phyloP scores from a whole-genome alignment of 169 alveolate species.

The Cryptosporidium tyzzeri region DNA sequence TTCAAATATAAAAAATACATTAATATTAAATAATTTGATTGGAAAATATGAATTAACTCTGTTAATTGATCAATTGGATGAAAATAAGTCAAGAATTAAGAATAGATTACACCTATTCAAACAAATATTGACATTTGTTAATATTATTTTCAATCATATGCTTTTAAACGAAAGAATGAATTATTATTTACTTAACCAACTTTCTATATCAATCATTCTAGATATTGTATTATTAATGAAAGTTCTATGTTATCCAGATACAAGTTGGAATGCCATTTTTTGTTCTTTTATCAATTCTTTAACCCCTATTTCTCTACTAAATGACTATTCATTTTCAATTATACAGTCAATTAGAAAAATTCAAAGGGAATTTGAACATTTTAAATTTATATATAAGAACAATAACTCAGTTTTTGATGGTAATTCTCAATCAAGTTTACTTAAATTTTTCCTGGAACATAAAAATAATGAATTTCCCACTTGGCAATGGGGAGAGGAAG shows the following conservation, averaged over 20 bases:
- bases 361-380: conserved; percentile 15
- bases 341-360: conserved; percentile 30
- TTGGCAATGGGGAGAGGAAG: background rate
- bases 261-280: background rate
- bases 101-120: conserved; percentile 7
- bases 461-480: background rate
- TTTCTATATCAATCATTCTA: conserved; percentile 14
- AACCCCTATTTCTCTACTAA: background rate
- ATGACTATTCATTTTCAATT: conserved; percentile 5
- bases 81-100: background rate
- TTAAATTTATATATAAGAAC: background rate
- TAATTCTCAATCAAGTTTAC: background rate
- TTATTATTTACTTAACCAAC: background rate
- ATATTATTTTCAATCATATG: conserved; percentile 3
- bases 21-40: background rate
- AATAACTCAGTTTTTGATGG: background rate
- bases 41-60: background rate
- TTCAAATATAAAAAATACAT: background rate
- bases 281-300: conserved; percentile 13
- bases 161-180: conserved; percentile 1
- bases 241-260: conserved; percentile 8
- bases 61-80: background rate
- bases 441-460: background rate
- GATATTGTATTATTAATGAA: conserved; percentile 31
- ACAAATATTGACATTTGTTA: background rate